These are phyloP conservation scores for Phaeosphaeriaceae sp. DNA, from an alignment of 2,329 filamentous ascomycete genomes.

Conservation along the genomic window DNA sequence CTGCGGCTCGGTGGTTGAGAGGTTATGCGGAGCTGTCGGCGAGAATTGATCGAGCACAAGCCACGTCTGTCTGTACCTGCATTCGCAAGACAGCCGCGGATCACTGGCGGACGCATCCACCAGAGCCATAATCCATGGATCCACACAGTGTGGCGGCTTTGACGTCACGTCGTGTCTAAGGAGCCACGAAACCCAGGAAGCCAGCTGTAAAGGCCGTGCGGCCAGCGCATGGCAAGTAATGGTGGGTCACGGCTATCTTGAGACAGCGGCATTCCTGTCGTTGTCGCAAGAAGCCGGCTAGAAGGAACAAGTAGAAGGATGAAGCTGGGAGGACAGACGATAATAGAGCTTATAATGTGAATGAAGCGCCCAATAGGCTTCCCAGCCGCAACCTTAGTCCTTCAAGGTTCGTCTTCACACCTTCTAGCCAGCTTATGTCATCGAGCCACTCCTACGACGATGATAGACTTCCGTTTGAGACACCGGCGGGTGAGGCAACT, in stretches of 20 bases:
- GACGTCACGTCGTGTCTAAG: slow-evolving; percentile 31
- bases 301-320: slow-evolving; percentile 23
- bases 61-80: slow-evolving; percentile 34
- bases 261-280: slow-evolving; percentile 24
- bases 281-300: slow-evolving; percentile 31
- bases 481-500: slow-evolving; percentile 38
- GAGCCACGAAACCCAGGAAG: slow-evolving; percentile 22
- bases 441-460: slow-evolving; percentile 25
- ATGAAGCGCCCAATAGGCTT: slow-evolving; percentile 31
- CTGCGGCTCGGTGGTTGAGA: slow-evolving; percentile 26
- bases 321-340: slow-evolving; percentile 20
- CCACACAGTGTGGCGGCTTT: slow-evolving; percentile 23
- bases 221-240: slow-evolving; percentile 34
- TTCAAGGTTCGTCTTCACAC: slow-evolving; percentile 21
- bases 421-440: slow-evolving; percentile 28
- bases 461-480: slow-evolving; percentile 37
- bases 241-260: slow-evolving; percentile 22
- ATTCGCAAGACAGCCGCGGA: slow-evolving; percentile 19
- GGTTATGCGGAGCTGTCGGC: slow-evolving; percentile 11
- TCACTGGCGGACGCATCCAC: no score
- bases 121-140: no score
- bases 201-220: slow-evolving; percentile 22
- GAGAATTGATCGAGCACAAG: slow-evolving; percentile 12
- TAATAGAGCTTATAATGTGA: slow-evolving; percentile 9
- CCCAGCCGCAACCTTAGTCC: slow-evolving; percentile 15